Conservation (phyloP, 306 rosid genomes). For the Abrus precatorius region DNA sequence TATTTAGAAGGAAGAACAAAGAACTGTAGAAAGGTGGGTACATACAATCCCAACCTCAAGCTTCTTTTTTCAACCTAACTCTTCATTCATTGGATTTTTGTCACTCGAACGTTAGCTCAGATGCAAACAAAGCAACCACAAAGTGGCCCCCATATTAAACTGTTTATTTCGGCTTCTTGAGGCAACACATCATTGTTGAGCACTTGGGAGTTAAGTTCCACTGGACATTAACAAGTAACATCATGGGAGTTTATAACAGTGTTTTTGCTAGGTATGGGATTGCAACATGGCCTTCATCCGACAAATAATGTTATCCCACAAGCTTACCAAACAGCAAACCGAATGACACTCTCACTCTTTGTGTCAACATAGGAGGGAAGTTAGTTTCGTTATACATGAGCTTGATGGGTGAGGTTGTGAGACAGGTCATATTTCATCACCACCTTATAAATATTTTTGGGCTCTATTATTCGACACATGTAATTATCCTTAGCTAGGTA, state of each 20-base stretch:
- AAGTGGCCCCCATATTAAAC: constrained; percentile 44
- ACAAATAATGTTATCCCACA: constrained; percentile 26
- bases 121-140: constrained; percentile 62
- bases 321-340: constrained; percentile 52
- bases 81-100: constrained; percentile 62
- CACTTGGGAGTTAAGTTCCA: constrained; percentile 21
- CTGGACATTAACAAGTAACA: constrained; percentile 45
- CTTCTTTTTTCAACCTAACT: constrained; percentile 53
- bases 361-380: constrained; percentile 25
- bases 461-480: background rate
- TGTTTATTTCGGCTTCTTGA: constrained; percentile 38
- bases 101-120: constrained; percentile 54
- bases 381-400: constrained; percentile 23
- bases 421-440: constrained; percentile 25
- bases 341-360: constrained; percentile 45
- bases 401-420: constrained; percentile 18
- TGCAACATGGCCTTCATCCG: constrained; percentile 44
- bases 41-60: constrained; percentile 43
- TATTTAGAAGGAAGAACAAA: constrained; percentile 47
- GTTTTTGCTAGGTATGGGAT: constrained; percentile 45
- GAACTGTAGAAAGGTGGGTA: constrained; percentile 40
- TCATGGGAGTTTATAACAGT: constrained; percentile 40
- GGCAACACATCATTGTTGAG: constrained; percentile 40
- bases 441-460: background rate
- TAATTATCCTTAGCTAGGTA: too few species aligned